phyloP scores from a whole-genome alignment of 176 grass and related monocot genomes.

The Stipa capillata region DNA sequence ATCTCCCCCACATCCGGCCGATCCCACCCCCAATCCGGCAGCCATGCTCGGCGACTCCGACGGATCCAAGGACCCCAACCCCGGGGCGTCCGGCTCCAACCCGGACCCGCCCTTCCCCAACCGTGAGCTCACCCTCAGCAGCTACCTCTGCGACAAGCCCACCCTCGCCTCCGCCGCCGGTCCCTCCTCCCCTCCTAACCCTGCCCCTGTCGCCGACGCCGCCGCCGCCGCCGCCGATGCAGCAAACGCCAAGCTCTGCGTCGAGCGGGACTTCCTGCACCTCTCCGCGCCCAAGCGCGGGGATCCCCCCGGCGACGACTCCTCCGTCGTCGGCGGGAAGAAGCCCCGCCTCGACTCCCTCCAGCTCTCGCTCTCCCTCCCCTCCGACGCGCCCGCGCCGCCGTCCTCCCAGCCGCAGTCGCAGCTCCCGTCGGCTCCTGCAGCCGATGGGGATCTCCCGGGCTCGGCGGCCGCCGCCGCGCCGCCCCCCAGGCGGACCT shows the following conservation, averaged over 20 bases:
- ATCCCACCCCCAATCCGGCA: conserved; percentile 2
- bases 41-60: conserved; percentile 50
- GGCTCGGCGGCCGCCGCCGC: conserved; percentile 3
- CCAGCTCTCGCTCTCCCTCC: conserved; percentile 77
- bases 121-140: conserved; percentile 67
- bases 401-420: background rate
- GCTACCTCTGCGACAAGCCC: conserved; percentile 61
- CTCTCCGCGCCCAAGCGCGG: conserved; percentile 60
- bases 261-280: conserved; percentile 68
- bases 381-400: conserved; percentile 26
- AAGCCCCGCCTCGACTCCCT: conserved; percentile 64
- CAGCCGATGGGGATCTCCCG: conserved; percentile 26
- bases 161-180: conserved; percentile 27
- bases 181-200: conserved; percentile 26
- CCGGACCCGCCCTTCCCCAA: conserved; percentile 38
- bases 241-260: conserved; percentile 29
- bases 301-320: conserved; percentile 47
- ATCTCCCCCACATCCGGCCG: background rate
- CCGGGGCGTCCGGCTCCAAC: conserved; percentile 9
- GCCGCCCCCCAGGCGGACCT: conserved; percentile 37
- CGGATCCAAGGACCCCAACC: conserved; percentile 49
- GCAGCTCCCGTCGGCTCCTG: background rate
- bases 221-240: background rate
- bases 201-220: background rate
- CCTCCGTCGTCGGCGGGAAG: conserved; percentile 57